Conservation (phyloP, 495 filamentous ascomycete species). For the Halenospora varia region DNA sequence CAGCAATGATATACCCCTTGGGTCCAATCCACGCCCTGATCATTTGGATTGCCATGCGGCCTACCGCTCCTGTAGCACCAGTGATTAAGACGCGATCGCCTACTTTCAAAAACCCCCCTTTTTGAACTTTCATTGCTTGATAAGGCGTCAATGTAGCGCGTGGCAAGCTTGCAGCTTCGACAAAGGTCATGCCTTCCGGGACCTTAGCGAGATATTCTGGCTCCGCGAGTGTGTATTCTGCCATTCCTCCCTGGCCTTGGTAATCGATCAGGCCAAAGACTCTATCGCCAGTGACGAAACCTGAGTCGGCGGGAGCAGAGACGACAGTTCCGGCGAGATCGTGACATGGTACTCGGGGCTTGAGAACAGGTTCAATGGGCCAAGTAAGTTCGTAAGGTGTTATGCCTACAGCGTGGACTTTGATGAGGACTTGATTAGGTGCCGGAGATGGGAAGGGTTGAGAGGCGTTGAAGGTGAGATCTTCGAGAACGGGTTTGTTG, state of each 20-base stretch:
- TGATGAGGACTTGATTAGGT: conserved; percentile 10
- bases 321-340: conserved; percentile 6
- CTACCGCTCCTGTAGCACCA: conserved; percentile 12
- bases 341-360: conserved; percentile 6
- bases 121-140: conserved; percentile 1
- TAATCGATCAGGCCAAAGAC: conserved; percentile 4
- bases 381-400: conserved; percentile 15
- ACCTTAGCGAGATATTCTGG: not conserved
- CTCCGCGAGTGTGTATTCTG: conserved; percentile 7
- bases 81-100: conserved; percentile 1
- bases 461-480: not conserved
- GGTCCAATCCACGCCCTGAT: not conserved
- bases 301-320: not conserved
- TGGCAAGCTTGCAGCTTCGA: conserved; percentile 2
- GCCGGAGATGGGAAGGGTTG: conserved; percentile 2
- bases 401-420: conserved; percentile 8
- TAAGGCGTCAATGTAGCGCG: conserved; percentile 1
- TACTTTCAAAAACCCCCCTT: not conserved
- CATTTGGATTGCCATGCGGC: conserved; percentile 3
- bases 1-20: conserved; percentile 2
- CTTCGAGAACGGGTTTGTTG: too few species aligned
- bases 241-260: not conserved
- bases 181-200: not conserved
- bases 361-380: not conserved
- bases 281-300: conserved; percentile 1